A percentile compares a stretch with the other conserved stretches of the same genome.
Conservation (phyloP, 2,329 filamentous ascomycete species). For the Aspergillus arachidicola region DNA sequence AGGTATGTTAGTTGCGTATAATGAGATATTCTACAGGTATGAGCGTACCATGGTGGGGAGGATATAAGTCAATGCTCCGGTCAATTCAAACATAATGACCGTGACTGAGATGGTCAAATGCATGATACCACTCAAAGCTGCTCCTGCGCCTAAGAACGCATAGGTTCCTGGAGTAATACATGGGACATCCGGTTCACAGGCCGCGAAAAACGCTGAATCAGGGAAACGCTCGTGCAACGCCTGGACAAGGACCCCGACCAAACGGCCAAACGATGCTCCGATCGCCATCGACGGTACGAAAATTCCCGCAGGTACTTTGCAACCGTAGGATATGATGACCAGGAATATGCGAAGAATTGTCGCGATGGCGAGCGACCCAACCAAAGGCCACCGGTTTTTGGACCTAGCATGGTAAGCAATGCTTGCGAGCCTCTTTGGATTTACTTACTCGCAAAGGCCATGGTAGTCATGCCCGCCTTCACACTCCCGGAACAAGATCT, state of each 20-base stretch:
- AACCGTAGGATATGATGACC: slow-evolving; percentile 95
- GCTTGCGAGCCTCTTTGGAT: neutral
- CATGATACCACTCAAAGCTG: slow-evolving; percentile 94
- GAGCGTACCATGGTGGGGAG: slow-evolving; percentile 80
- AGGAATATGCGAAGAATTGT: slow-evolving; percentile 80
- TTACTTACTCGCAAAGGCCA: slow-evolving; percentile 75
- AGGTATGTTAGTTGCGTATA: neutral
- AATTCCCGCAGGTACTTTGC: slow-evolving; percentile 96
- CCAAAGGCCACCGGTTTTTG: slow-evolving; percentile 74
- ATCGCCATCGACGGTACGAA: slow-evolving; percentile 99
- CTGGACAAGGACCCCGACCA: slow-evolving; percentile 93
- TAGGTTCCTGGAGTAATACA: slow-evolving; percentile 98
- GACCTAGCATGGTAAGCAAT: slow-evolving; percentile 37
- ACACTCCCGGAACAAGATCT: slow-evolving; percentile 93
- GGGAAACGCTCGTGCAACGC: slow-evolving; percentile 84
- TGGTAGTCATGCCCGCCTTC: slow-evolving; percentile 87
- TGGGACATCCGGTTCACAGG: slow-evolving; percentile 86
- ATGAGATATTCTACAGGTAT: neutral
- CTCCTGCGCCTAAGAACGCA: slow-evolving; percentile 89
- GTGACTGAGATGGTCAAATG: slow-evolving; percentile 96
- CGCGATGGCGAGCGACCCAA: slow-evolving; percentile 75
- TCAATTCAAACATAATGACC: slow-evolving; percentile 99
- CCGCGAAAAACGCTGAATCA: slow-evolving; percentile 78
- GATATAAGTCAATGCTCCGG: slow-evolving; percentile 95
- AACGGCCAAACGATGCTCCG: slow-evolving; percentile 88